These are phyloP conservation scores for Brassica balearica DNA, from an alignment of 441 rosid species.

Conservation along the genomic window DNA sequence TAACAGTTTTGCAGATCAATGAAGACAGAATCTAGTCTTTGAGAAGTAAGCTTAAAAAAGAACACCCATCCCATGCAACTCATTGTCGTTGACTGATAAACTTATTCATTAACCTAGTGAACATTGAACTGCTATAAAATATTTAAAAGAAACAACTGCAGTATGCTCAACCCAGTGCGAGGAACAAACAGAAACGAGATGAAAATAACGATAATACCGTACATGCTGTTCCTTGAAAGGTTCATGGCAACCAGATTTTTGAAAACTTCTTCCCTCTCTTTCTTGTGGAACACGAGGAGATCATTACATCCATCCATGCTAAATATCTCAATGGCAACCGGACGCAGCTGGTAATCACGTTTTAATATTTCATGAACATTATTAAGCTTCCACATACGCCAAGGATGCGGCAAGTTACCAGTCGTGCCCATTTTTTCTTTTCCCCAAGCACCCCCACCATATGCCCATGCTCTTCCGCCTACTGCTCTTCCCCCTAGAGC, in stretches of 20 bases:
- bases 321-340: conserved; percentile 99
- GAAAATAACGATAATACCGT: conserved; percentile 48
- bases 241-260: conserved; percentile 96
- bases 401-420: conserved; percentile 93
- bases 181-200: conserved; percentile 32
- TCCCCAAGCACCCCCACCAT: conserved; percentile 99
- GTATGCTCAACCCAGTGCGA: conserved; percentile 15
- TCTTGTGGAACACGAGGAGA: conserved; percentile 98
- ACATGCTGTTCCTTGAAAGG: conserved; percentile 99
- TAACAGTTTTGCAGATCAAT: conserved; percentile 36
- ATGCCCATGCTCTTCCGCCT: conserved; percentile 99
- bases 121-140: background rate
- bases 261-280: conserved; percentile 99
- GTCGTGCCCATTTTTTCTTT: conserved; percentile 87
- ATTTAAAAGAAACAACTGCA: conserved; percentile 14
- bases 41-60: conserved; percentile 15
- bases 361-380: conserved; percentile 97
- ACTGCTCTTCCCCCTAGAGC: conserved; percentile 89
- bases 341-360: conserved; percentile 99
- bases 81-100: background rate
- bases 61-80: background rate
- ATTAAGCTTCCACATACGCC: conserved; percentile 99
- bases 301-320: conserved; percentile 99
- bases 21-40: conserved; percentile 26
- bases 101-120: conserved; percentile 7